Conservation (phyloP, 2,329 filamentous ascomycete genomes). For the Diplodia scrobiculata region DNA sequence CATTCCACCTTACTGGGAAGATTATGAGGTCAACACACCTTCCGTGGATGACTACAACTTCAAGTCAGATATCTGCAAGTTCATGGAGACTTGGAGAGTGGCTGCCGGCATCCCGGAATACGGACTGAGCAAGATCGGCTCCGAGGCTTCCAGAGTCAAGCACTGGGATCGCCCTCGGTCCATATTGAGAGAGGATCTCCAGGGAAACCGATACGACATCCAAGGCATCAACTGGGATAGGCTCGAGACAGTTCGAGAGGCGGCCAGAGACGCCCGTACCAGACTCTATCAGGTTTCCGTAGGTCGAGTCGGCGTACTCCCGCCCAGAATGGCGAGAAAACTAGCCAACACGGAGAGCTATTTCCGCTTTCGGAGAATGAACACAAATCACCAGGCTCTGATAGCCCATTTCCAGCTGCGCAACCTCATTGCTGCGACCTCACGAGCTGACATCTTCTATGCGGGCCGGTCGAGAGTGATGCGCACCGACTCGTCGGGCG, state of each 20-base stretch:
- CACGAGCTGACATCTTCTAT: conserved; percentile 60
- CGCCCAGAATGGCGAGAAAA: conserved; percentile 3
- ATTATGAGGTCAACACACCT: conserved; percentile 26
- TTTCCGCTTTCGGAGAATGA: conserved; percentile 54
- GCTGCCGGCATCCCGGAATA: conserved; percentile 13
- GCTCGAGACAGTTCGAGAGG: conserved; percentile 38
- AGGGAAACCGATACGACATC: conserved; percentile 42
- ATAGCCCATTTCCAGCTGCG: conserved; percentile 63
- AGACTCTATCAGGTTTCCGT: conserved; percentile 15
- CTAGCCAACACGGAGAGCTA: conserved; percentile 49
- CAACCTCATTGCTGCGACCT: conserved; percentile 58
- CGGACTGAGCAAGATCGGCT: conserved; percentile 6
- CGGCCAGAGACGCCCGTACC: conserved; percentile 19
- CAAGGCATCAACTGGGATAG: conserved; percentile 46
- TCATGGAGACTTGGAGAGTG: conserved; percentile 28
- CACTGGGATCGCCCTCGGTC: conserved; percentile 34
- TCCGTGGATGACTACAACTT: conserved; percentile 28
- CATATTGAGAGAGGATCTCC: conserved; percentile 40
- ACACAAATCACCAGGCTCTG: conserved; percentile 53
- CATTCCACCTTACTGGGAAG: conserved; percentile 19
- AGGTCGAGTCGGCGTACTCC: not conserved
- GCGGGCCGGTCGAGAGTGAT: conserved; percentile 50
- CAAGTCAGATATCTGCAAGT: conserved; percentile 31
- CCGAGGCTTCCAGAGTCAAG: conserved; percentile 23
- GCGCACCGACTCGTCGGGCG: conserved; percentile 53